Evolutionary conservation across 192 early-diverging fungal species (phyloP), one percentile per base, ranked within the genome.

Genomic region (Entomortierella lignicola): DNA sequence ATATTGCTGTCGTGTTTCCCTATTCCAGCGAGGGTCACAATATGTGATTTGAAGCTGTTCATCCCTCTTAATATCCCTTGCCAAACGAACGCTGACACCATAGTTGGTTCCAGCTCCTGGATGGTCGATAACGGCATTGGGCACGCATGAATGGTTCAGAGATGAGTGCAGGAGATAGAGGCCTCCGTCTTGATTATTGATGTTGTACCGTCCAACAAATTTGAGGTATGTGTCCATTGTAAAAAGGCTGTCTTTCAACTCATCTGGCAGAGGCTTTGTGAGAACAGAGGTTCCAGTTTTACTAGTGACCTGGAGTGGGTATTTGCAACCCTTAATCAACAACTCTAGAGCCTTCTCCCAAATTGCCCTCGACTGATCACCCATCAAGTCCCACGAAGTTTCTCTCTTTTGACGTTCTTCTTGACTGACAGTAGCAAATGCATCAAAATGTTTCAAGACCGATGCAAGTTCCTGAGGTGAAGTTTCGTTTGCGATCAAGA

Each of bases 171-270:
- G 65, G 43, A 87, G 65, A 53, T 90, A 90, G 52, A 90, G 58
- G 23, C 89, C 89, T 63, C 89, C 89, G 42, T 85, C 84, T 58
- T 90, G 89, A 70, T 90, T 88, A 60, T 90, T 90, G 67, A 90
- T 81, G 64, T 88, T 87, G 66, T 86, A 90, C 47, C 85, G 83
- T 32, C 89, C 89, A 20, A 90, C 72, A 39, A 84, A 85, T 11
- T 85, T 80, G 29, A 90, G 68, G 65, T 85, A 90, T 0, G 85
- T 86, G 39, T 84, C 80, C 72, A 87, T 84, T 10, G 83, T 75
- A 43, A 90, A 88, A 47, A 90, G 72, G 29, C 69, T 70, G 18
- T 85, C 63, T 8, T 74, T 68, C 27, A 87, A 52, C 29, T 79
- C 65, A 20, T 82, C 80, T 0, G 88, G 88, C 15, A 90, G 60